Conservation (phyloP, 192 early-diverging fungal species). For the Gryganskiella cystojenkinii region DNA sequence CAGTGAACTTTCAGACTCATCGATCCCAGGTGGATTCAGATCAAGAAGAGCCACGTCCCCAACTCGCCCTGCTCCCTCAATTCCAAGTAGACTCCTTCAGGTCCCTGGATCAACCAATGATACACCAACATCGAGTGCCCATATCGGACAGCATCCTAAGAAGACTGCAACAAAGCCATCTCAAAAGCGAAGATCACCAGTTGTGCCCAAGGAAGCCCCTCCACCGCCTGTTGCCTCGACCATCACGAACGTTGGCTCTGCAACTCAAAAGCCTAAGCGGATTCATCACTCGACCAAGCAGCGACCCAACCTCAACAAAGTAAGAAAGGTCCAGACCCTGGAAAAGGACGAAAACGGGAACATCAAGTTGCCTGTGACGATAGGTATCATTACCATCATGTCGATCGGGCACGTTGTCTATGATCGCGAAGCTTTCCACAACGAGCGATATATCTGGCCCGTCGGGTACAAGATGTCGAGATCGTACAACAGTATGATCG, state of each 20-base stretch:
- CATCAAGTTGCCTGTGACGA: slow-evolving; percentile 78
- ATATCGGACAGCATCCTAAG: no score
- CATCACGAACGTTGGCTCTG: slow-evolving; percentile 39
- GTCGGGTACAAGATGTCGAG: slow-evolving; percentile 78
- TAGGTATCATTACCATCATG: slow-evolving; percentile 82
- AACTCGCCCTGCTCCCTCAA: background rate
- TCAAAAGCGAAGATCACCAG: no score
- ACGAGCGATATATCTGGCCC: slow-evolving; percentile 92
- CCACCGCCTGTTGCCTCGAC: slow-evolving; percentile 17
- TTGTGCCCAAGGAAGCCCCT: no score
- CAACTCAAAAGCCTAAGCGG: slow-evolving; percentile 43
- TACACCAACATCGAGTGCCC: no score
- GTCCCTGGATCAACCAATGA: no score
- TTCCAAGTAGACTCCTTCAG: no score
- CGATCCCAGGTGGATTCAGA: slow-evolving; percentile 2
- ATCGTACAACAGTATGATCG: slow-evolving; percentile 67
- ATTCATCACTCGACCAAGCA: slow-evolving; percentile 43
- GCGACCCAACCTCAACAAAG: slow-evolving; percentile 20
- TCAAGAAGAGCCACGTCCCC: no score
- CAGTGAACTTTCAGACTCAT: slow-evolving; percentile 34
- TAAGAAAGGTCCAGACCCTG: slow-evolving; percentile 34
- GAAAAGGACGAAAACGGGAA: slow-evolving; percentile 72
- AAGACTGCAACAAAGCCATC: no score
- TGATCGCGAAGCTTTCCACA: slow-evolving; percentile 85
- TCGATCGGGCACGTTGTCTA: slow-evolving; percentile 78